Evolutionary conservation across 2,329 filamentous ascomycete species (phyloP).

Genomic region (Monosporascus sp.): DNA sequence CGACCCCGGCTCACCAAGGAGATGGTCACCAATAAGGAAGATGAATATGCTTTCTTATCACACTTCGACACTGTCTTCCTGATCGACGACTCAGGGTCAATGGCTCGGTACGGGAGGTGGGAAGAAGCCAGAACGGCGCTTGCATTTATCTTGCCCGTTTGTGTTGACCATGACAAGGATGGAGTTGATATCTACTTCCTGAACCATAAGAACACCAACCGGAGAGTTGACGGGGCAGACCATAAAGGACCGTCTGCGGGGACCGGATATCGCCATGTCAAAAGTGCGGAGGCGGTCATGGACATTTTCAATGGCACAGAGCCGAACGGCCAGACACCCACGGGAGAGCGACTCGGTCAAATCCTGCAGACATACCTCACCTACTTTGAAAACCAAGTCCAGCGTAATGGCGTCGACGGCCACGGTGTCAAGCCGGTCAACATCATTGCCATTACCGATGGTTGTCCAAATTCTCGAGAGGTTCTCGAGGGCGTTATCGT

Average conservation of each 20-base stretch:
- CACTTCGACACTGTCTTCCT: conserved; percentile 82
- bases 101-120: conserved; percentile 52
- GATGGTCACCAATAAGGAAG: background rate
- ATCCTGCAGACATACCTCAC: conserved; percentile 72
- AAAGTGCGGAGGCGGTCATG: conserved; percentile 50
- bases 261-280: conserved; percentile 62
- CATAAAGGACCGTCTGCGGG: conserved; percentile 24
- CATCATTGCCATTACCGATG: conserved; percentile 91
- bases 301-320: conserved; percentile 64
- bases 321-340: conserved; percentile 67
- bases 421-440: conserved; percentile 70
- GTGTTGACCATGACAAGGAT: conserved; percentile 72
- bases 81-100: conserved; percentile 82
- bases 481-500: conserved; percentile 68
- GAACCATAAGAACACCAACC: conserved; percentile 54
- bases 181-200: conserved; percentile 91
- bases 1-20: background rate
- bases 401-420: conserved; percentile 27
- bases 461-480: conserved; percentile 72
- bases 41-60: conserved; percentile 55
- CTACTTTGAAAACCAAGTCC: conserved; percentile 39
- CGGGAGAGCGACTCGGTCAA: conserved; percentile 62
- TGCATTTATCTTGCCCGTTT: conserved; percentile 67
- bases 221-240: conserved; percentile 20
- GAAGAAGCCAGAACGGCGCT: background rate